Conservation (phyloP, 129 eudicot species). For the Arctium lappa region DNA sequence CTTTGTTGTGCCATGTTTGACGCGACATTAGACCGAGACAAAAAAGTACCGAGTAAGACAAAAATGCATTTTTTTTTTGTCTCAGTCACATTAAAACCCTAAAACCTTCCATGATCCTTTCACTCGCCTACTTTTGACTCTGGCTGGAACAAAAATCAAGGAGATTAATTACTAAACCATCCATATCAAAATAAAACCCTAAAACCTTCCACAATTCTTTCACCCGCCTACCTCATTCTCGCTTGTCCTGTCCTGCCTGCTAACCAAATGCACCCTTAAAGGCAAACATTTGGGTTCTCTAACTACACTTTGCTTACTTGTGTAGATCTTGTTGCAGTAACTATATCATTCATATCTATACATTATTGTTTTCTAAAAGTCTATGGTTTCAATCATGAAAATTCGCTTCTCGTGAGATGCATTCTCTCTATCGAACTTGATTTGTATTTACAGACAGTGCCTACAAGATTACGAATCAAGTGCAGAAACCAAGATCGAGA, state of each 20-base stretch:
- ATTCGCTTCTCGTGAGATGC: not conserved
- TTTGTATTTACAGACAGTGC: conserved; percentile 48
- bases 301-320: not conserved
- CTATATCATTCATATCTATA: not conserved
- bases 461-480: conserved; percentile 57
- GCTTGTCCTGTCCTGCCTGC: not conserved
- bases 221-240: not conserved
- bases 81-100: not conserved
- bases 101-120: not conserved
- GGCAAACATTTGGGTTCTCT: not conserved
- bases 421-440: not conserved
- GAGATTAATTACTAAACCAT: not conserved
- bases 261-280: not conserved
- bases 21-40: not conserved
- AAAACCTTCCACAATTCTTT: not conserved
- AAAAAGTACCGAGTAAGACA: not conserved
- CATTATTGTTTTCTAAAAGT: not conserved
- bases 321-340: not conserved
- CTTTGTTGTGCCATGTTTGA: not conserved
- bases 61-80: not conserved
- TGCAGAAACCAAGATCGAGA: conserved; percentile 35
- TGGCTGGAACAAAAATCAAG: not conserved
- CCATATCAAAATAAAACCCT: not conserved
- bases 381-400: not conserved
- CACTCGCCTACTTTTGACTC: too few species aligned